Evolutionary conservation across 1,284 basidiomycete genomes (phyloP).

Genomic region (Cutaneotrichosporon sp.): DNA sequence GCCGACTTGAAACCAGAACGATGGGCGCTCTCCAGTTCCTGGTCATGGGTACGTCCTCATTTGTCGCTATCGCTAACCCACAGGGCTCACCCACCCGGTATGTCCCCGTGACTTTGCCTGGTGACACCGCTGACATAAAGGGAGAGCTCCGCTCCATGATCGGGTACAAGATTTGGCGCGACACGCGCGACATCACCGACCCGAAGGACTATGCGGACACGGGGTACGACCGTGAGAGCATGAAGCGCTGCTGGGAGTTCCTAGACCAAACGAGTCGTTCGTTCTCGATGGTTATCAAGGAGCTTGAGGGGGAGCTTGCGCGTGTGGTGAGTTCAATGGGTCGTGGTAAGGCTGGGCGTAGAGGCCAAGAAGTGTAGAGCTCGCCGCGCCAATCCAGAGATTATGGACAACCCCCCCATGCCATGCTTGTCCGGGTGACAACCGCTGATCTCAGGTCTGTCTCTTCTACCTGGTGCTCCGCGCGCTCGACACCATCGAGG

Average conservation of each 20-base stretch:
- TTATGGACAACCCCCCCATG: too few species aligned
- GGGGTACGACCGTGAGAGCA: constrained; percentile 74
- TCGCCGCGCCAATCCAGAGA: too few species aligned
- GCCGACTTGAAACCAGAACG: constrained; percentile 2
- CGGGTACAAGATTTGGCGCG: constrained; percentile 73
- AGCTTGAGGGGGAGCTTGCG: constrained; percentile 90
- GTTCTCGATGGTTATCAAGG: constrained; percentile 92
- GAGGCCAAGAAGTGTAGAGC: not conserved
- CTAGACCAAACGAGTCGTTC: constrained; percentile 84
- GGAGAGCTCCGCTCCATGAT: constrained; percentile 72
- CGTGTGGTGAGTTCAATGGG: constrained; percentile 82
- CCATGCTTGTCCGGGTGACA: too few species aligned
- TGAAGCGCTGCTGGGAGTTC: constrained; percentile 87
- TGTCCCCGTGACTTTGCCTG: constrained; percentile 2
- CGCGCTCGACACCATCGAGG: constrained; percentile 92
- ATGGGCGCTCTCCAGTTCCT: constrained; percentile 37
- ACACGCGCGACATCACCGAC: constrained; percentile 71
- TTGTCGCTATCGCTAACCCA: constrained; percentile 6
- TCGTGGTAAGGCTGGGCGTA: not conserved
- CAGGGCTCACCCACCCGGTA: constrained; percentile 38
- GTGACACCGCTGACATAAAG: constrained; percentile 43
- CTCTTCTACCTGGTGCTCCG: constrained; percentile 93
- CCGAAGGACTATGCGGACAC: constrained; percentile 65
- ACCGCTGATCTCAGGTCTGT: constrained; percentile 63
- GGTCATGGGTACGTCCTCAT: constrained; percentile 28